Evolutionary conservation across 139 green algal genomes (phyloP).

Genomic region (Tetradesmus lagerheimii): DNA sequence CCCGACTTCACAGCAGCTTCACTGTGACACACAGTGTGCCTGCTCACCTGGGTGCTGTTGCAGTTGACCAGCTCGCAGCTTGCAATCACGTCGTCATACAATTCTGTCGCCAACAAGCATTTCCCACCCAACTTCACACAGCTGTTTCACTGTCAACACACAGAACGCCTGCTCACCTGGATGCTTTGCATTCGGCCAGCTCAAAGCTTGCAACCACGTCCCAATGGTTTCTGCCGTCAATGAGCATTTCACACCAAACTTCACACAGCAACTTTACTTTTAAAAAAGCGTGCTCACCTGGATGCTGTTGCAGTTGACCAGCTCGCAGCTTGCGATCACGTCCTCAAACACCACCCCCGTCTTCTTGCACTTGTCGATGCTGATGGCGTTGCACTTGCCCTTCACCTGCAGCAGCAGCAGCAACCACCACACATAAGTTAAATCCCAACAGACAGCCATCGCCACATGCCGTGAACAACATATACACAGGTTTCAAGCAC

Average conservation of each 20-base stretch:
- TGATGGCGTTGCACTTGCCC: constrained; percentile 95
- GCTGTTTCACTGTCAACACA: too few relatives aligned
- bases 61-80: constrained; percentile 92
- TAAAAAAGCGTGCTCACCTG: constrained; percentile 62
- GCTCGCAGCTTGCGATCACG: constrained; percentile 84
- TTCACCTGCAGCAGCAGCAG: constrained; percentile 66
- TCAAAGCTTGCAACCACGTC: too few relatives aligned
- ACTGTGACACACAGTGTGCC: too few relatives aligned
- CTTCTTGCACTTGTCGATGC: constrained; percentile 90
- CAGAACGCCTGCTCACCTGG: too few relatives aligned
- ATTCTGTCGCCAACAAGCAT: too few relatives aligned
- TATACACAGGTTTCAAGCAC: background rate
- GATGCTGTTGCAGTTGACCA: constrained; percentile 89
- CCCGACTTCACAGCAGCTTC: too few relatives aligned
- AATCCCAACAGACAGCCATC: too few relatives aligned
- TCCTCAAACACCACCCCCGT: constrained; percentile 89
- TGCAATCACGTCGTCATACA: constrained; percentile 89
- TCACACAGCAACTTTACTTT: too few relatives aligned
- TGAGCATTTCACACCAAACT: too few relatives aligned
- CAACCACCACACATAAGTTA: background rate
- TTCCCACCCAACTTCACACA: too few relatives aligned
- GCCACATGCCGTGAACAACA: background rate
- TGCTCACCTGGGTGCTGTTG: constrained; percentile 67
- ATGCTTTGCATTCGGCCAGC: too few relatives aligned
- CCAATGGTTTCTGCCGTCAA: too few relatives aligned